A percentile compares a stretch with the other conserved stretches of the same genome.
phyloP scores from a whole-genome alignment of 352 stramenopile genomes.

The Chrysophaeum taylorii region DNA sequence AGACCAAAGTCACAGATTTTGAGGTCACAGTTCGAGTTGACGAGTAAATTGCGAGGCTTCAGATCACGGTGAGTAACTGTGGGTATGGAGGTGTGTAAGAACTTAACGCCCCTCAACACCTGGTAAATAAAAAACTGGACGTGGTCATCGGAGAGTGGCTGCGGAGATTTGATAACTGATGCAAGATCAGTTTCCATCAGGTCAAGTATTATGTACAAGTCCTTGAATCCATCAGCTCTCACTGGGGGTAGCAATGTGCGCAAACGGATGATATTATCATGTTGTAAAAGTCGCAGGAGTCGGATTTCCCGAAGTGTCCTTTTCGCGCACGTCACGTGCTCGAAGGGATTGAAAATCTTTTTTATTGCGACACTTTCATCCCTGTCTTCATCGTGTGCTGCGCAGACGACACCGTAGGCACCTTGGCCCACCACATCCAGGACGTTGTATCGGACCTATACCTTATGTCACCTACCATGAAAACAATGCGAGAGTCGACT shows the following conservation, averaged over 20 bases:
- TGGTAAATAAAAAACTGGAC: constrained; percentile 78
- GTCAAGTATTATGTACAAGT: constrained; percentile 28
- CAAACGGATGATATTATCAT: constrained; percentile 66
- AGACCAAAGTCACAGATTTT: constrained; percentile 76
- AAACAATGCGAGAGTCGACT: too few species aligned
- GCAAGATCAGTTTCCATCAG: constrained; percentile 74
- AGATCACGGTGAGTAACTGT: constrained; percentile 45
- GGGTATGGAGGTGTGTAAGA: constrained; percentile 18
- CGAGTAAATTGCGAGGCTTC: constrained; percentile 71
- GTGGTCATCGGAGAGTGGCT: constrained; percentile 65
- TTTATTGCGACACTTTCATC: constrained; percentile 73
- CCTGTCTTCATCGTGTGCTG: constrained; percentile 57
- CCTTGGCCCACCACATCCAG: constrained; percentile 60
- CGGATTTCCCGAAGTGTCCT: constrained; percentile 71
- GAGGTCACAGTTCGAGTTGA: constrained; percentile 75
- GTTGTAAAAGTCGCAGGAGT: constrained; percentile 64
- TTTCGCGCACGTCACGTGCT: constrained; percentile 62
- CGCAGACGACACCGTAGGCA: constrained; percentile 72
- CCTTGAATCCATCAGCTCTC: constrained; percentile 16
- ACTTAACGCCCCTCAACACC: constrained; percentile 49
- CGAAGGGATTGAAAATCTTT: constrained; percentile 66
- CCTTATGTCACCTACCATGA: too few species aligned
- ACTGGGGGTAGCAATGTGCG: constrained; percentile 28
- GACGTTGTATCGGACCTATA: constrained; percentile 56
- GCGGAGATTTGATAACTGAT: constrained; percentile 65